Conservation (phyloP, 495 filamentous ascomycete genomes). For the Aspergillus sclerotioniger region DNA sequence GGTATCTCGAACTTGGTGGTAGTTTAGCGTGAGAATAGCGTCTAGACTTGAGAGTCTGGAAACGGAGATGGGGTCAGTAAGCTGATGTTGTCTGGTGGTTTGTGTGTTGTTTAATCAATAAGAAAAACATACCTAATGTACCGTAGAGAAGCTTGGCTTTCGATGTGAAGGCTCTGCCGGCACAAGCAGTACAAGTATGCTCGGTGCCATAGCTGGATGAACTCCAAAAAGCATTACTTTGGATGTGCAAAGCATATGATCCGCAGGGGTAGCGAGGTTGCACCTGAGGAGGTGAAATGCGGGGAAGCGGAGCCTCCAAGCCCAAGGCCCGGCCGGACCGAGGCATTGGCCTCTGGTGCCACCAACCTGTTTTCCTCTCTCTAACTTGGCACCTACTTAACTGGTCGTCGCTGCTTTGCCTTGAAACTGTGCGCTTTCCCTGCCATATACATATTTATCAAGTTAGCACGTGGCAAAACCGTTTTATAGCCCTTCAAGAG, state of each 20-base stretch:
- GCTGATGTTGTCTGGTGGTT: background rate
- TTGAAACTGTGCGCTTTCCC: background rate
- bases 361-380: background rate
- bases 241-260: background rate
- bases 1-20: background rate
- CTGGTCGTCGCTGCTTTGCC: background rate
- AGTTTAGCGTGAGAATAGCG: background rate
- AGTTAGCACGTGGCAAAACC: too few relatives aligned
- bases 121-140: background rate
- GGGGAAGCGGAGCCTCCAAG: conserved; percentile 23
- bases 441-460: too few relatives aligned
- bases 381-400: background rate
- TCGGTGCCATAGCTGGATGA: background rate
- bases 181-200: background rate
- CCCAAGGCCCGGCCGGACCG: conserved; percentile 20
- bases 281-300: conserved; percentile 23
- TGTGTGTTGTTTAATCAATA: too few relatives aligned
- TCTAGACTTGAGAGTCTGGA: background rate
- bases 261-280: background rate
- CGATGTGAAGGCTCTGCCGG: background rate
- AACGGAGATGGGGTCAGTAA: background rate
- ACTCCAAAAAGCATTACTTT: background rate
- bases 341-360: conserved; percentile 19
- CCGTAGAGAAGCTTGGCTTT: background rate
- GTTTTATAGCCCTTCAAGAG: too few relatives aligned